These are phyloP conservation scores for Leucocoprinus sp. DNA, from an alignment of 768 basidiomycete species.

Conservation along the genomic window DNA sequence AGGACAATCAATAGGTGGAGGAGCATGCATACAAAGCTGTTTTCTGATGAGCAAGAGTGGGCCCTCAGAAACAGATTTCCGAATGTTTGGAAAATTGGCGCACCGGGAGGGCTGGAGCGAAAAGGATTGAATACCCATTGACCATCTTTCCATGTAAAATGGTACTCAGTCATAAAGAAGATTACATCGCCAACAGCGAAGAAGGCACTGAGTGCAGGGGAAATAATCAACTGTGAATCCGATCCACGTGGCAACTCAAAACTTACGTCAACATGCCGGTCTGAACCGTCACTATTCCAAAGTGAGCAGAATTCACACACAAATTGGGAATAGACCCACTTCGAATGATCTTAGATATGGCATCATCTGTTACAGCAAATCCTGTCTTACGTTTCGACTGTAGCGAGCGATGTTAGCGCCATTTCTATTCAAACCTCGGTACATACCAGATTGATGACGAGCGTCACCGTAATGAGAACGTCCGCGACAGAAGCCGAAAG, in stretches of 20 bases:
- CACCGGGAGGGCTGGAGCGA: constrained; percentile 28
- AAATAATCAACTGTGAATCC: not conserved
- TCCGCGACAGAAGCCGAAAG: constrained; percentile 34
- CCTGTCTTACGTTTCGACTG: constrained; percentile 33
- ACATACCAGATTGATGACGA: constrained; percentile 30
- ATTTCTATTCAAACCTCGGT: not conserved
- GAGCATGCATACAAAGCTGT: constrained; percentile 31
- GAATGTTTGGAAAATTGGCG: not conserved
- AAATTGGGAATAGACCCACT: constrained; percentile 14
- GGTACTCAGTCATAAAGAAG: constrained; percentile 34
- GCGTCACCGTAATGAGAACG: constrained; percentile 30
- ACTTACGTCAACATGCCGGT: constrained; percentile 33
- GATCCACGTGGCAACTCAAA: not conserved
- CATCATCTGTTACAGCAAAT: constrained; percentile 34
- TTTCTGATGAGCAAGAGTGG: constrained; percentile 21
- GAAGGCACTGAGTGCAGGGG: constrained; percentile 21
- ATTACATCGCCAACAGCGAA: constrained; percentile 35
- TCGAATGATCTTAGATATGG: constrained; percentile 29
- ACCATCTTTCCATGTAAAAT: not conserved
- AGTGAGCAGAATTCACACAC: constrained; percentile 5
- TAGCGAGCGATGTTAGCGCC: not conserved
- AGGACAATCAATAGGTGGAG: not conserved
- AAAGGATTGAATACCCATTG: constrained; percentile 5
- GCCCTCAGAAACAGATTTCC: not conserved
- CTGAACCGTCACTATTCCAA: constrained; percentile 30